Conservation (phyloP, 2,329 filamentous ascomycete genomes). For the Calonectria multiphialidica region DNA sequence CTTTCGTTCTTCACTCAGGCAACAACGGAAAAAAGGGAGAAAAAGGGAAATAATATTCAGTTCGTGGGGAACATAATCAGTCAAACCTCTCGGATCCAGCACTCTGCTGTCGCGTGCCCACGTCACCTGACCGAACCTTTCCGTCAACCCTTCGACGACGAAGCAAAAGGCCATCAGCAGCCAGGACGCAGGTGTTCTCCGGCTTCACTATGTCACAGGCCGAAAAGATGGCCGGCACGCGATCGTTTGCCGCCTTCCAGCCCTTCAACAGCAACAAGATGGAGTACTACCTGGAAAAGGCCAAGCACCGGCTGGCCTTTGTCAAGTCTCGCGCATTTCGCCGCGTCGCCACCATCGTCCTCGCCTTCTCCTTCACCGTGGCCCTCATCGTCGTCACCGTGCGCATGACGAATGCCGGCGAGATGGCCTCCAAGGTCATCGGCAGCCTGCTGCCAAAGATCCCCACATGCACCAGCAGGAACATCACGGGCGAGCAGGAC, state of each 20-base stretch:
- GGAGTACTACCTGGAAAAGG: constrained; percentile 11
- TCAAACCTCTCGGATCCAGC: background rate
- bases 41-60: background rate
- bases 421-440: constrained; percentile 32
- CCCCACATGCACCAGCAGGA: constrained; percentile 31
- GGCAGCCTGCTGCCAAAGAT: constrained; percentile 31
- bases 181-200: background rate
- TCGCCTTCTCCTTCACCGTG: constrained; percentile 24
- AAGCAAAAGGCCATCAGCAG: background rate
- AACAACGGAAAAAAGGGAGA: no score
- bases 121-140: background rate
- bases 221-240: background rate
- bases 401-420: constrained; percentile 32
- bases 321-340: constrained; percentile 37
- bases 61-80: background rate
- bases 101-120: background rate
- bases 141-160: background rate
- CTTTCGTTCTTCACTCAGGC: no score
- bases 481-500: constrained; percentile 26
- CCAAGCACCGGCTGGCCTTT: constrained; percentile 21
- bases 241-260: background rate
- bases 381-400: constrained; percentile 31
- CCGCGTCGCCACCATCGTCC: constrained; percentile 21
- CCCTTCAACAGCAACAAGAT: background rate
- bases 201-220: background rate